Percentiles rank a stretch among this genome's conserved stretches.
Evolutionary conservation across 164 flowering plant species (phyloP).

Genomic region (Cinnamomum micranthum): DNA sequence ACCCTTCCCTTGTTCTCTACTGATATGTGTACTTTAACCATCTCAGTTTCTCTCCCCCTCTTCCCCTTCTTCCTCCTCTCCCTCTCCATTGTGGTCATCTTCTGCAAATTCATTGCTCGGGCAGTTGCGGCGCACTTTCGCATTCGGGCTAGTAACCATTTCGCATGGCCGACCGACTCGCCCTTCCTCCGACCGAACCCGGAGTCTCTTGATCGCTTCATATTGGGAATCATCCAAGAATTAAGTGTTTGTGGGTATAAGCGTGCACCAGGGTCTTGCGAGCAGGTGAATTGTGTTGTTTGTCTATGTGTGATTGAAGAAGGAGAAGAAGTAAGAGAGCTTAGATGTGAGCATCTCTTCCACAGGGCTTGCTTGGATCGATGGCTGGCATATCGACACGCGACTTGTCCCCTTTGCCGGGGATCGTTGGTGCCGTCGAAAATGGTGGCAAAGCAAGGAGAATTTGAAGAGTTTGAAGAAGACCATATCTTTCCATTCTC

Average conservation of each 20-base stretch:
- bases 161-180: background rate
- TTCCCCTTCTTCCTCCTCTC: background rate
- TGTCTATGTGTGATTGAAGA: conserved; percentile 9
- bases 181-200: background rate
- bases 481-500: background rate
- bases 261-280: background rate
- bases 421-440: background rate
- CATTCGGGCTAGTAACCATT: background rate
- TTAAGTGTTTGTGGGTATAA: conserved; percentile 4
- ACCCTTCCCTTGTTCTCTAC: background rate
- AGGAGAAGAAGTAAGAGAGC: conserved; percentile 10
- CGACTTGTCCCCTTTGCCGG: conserved; percentile 12
- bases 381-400: conserved; percentile 8
- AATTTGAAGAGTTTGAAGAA: conserved; percentile 1
- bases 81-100: background rate
- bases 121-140: background rate
- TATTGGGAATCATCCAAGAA: background rate
- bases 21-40: background rate
- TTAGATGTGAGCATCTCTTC: conserved; percentile 8
- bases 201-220: background rate
- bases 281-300: conserved; percentile 8
- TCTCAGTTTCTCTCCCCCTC: background rate
- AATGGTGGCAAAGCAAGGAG: conserved; percentile 3
- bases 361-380: conserved; percentile 10
- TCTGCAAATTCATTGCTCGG: background rate